Conservation (phyloP, 352 stramenopile genomes). For the Pythium myriotylum region DNA sequence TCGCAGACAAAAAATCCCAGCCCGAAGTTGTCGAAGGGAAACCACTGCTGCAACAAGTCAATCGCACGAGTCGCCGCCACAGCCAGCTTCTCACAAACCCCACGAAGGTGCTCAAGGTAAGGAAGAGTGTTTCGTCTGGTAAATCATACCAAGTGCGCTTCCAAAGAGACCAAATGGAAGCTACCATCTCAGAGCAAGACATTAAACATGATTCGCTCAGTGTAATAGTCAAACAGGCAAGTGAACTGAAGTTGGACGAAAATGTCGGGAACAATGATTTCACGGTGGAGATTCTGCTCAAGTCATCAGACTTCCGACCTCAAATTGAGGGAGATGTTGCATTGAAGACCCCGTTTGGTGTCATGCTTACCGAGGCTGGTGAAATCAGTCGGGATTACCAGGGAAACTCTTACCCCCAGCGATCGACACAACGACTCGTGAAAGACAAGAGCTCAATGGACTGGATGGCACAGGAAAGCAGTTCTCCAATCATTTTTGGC, state of each 20-base stretch:
- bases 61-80: slow-evolving; percentile 13
- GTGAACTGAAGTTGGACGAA: slow-evolving; percentile 47
- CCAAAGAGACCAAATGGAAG: slow-evolving; percentile 13
- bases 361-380: slow-evolving; percentile 39
- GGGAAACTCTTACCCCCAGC: slow-evolving; percentile 33
- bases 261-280: slow-evolving; percentile 33
- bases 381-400: slow-evolving; percentile 46
- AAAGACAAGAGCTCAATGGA: slow-evolving; percentile 15
- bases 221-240: slow-evolving; percentile 51
- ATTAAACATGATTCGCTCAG: slow-evolving; percentile 50
- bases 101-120: slow-evolving; percentile 17
- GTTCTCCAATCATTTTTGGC: slow-evolving; percentile 28
- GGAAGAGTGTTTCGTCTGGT: slow-evolving; percentile 3
- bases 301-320: slow-evolving; percentile 53
- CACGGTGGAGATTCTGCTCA: slow-evolving; percentile 43
- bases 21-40: not conserved
- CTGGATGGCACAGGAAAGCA: slow-evolving; percentile 4
- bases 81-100: slow-evolving; percentile 26
- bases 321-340: slow-evolving; percentile 25
- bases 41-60: slow-evolving; percentile 11
- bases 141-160: slow-evolving; percentile 25
- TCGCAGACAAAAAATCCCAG: slow-evolving; percentile 19
- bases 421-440: slow-evolving; percentile 30
- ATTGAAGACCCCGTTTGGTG: slow-evolving; percentile 40
- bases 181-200: slow-evolving; percentile 34